Evolutionary conservation across 352 stramenopile genomes (phyloP).

Genomic region (Globisporangium cystogenes): DNA sequence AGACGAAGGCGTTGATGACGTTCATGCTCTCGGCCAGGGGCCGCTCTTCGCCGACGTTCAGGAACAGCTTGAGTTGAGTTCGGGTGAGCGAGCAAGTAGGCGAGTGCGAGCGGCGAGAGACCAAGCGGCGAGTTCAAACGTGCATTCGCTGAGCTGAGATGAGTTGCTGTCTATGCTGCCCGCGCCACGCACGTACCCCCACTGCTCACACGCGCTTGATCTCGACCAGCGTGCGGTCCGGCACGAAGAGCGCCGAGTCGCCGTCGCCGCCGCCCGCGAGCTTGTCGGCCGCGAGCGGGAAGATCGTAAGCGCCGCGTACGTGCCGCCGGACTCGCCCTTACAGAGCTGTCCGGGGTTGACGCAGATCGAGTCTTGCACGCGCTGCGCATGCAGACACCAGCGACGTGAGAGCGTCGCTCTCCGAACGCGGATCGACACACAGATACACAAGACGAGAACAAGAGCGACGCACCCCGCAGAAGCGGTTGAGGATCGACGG

Average conservation of each 20-base stretch:
- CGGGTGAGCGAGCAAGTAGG: too few relatives aligned
- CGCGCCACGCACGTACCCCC: too few relatives aligned
- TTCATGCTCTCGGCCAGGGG: too few relatives aligned
- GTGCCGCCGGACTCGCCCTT: conserved; percentile 93
- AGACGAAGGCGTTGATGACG: conserved; percentile 8
- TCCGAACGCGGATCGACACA: too few relatives aligned
- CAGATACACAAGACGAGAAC: too few relatives aligned
- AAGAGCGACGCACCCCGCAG: conserved; percentile 80
- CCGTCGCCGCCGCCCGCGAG: conserved; percentile 34
- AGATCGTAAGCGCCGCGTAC: conserved; percentile 90
- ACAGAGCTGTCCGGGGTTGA: conserved; percentile 94
- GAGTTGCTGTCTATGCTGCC: too few relatives aligned
- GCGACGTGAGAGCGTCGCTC: too few relatives aligned
- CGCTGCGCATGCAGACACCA: conserved; percentile 31
- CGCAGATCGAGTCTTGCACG: conserved; percentile 88
- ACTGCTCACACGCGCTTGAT: conserved; percentile 85
- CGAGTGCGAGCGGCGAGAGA: too few relatives aligned
- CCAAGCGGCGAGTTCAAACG: too few relatives aligned
- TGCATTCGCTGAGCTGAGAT: too few relatives aligned
- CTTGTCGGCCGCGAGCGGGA: conserved; percentile 86
- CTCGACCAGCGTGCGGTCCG: conserved; percentile 87
- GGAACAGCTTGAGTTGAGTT: conserved; percentile 24
- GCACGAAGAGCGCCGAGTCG: conserved; percentile 61
- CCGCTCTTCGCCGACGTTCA: too few relatives aligned
- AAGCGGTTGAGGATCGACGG: conserved; percentile 93